A percentile compares a stretch with the other conserved stretches of the same genome.
Conservation (phyloP, 1,139 yeast species). For the Protomyces pachydermus region DNA sequence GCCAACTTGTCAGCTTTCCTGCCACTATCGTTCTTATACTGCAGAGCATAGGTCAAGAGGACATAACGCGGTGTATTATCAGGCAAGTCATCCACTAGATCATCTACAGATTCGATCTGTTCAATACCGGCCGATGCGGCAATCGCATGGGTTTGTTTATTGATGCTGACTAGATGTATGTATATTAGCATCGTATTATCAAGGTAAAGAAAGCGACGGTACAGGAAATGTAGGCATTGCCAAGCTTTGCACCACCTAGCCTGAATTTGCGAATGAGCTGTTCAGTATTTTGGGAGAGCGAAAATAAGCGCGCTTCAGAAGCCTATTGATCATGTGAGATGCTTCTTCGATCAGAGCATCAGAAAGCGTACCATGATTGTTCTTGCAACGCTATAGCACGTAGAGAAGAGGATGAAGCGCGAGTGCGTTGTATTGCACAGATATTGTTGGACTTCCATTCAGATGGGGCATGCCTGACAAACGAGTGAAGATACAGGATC, state of each 20-base stretch:
- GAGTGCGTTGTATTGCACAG: too few species aligned
- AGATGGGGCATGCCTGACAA: too few species aligned
- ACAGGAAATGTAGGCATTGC: conserved; percentile 14
- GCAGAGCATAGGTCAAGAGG: conserved; percentile 69
- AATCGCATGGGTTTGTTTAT: conserved; percentile 20
- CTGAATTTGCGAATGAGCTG: conserved; percentile 14
- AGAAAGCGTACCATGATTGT: too few species aligned
- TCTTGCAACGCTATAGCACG: too few species aligned
- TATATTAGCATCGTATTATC: background rate
- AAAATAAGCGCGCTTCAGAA: conserved; percentile 17
- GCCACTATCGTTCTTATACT: conserved; percentile 50
- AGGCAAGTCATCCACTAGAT: conserved; percentile 69
- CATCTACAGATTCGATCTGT: conserved; percentile 50
- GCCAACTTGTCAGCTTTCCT: conserved; percentile 69
- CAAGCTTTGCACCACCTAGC: background rate
- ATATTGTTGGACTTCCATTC: too few species aligned
- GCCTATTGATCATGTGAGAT: background rate
- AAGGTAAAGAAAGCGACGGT: background rate
- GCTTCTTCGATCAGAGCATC: too few species aligned
- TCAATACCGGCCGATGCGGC: background rate
- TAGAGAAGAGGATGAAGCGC: too few species aligned
- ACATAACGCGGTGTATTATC: conserved; percentile 75
- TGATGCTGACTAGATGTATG: conserved; percentile 13
- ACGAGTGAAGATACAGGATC: background rate
- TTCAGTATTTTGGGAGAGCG: conserved; percentile 2